Conservation (phyloP, 176 grass and related monocot genomes). For the Carex cristatella region DNA sequence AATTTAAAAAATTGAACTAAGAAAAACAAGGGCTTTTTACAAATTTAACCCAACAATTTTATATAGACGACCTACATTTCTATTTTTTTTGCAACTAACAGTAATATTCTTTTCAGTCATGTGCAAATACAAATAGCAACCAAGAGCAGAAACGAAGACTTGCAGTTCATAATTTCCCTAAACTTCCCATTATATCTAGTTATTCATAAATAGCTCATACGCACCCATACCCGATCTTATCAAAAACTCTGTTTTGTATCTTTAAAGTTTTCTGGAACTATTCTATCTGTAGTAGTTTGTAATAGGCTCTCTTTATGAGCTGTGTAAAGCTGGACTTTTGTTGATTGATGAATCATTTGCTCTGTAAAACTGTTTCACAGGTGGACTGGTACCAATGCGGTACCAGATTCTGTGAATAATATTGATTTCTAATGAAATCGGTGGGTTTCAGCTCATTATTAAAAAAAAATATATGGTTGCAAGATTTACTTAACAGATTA, state of each 20-base stretch:
- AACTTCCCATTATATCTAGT: neutral
- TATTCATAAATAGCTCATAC: neutral
- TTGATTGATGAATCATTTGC: too few species aligned
- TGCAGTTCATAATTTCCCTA: neutral
- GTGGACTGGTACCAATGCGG: too few species aligned
- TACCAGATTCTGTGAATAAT: too few species aligned
- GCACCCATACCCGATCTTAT: neutral
- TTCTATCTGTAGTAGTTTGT: too few species aligned
- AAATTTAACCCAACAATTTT: neutral
- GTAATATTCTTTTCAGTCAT: neutral
- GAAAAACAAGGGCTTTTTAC: neutral
- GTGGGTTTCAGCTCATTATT: too few species aligned
- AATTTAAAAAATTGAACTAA: neutral
- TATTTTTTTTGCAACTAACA: neutral
- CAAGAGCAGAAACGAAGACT: neutral
- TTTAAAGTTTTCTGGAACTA: too few species aligned
- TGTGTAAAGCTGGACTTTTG: too few species aligned
- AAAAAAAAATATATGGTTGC: too few species aligned
- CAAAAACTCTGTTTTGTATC: too few species aligned
- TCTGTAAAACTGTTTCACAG: too few species aligned
- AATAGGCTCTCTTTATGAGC: too few species aligned
- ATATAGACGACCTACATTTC: neutral
- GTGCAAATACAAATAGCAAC: neutral
- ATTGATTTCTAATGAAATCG: too few species aligned
- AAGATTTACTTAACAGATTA: neutral